Evolutionary conservation across 192 early-diverging fungal genomes (phyloP).

Genomic region (Backusella tarrabulga): DNA sequence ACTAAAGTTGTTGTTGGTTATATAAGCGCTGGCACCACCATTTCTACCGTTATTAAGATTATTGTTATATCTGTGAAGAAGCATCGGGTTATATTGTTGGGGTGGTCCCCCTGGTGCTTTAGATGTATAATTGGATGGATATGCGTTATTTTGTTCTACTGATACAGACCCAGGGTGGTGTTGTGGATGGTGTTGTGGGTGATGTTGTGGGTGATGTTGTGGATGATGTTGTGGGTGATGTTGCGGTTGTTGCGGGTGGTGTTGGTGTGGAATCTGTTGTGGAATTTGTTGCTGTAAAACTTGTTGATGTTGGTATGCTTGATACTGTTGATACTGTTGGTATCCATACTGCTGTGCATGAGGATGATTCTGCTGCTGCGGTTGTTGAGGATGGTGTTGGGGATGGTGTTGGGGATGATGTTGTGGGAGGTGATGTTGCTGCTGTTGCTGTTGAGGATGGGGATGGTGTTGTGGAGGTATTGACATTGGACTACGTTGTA

Average conservation of each 20-base stretch:
- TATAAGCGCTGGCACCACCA: not conserved
- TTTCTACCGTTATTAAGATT: not conserved
- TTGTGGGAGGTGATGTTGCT: not conserved
- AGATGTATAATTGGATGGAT: slow-evolving; percentile 6
- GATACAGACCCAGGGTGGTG: not conserved
- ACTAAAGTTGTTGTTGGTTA: not conserved
- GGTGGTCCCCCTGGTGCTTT: not conserved
- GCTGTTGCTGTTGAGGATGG: not conserved
- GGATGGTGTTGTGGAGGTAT: not conserved
- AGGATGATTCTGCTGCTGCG: not conserved
- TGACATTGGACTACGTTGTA: not conserved
- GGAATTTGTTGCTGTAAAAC: not conserved
- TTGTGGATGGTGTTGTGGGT: not conserved
- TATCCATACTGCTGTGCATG: not conserved
- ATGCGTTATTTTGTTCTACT: not conserved
- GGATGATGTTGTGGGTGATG: not conserved
- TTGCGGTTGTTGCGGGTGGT: not conserved
- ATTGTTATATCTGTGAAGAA: not conserved
- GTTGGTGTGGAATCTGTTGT: not conserved
- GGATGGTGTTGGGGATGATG: not conserved
- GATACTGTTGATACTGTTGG: not conserved
- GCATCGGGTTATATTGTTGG: not conserved
- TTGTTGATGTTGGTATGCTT: not conserved
- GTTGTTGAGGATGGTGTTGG: not conserved
- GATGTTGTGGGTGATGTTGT: not conserved